Conservation (phyloP, 2,329 filamentous ascomycete species). For the Arthrobotrys conoides region DNA sequence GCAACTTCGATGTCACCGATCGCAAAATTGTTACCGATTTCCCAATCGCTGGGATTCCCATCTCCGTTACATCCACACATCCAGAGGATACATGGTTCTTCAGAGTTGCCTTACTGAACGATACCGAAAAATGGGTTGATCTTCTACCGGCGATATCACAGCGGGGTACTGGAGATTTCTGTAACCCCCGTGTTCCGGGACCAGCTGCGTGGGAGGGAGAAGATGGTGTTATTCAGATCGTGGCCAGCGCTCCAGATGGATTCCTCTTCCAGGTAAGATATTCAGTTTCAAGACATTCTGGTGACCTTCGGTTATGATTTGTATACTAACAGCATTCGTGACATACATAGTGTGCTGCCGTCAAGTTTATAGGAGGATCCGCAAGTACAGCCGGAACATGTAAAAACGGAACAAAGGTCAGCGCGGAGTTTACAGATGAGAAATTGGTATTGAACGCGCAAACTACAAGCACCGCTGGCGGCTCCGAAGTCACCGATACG, state of each 20-base stretch:
- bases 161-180: conserved; percentile 42
- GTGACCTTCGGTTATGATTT: too few species aligned
- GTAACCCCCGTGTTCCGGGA: conserved; percentile 26
- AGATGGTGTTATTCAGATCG: conserved; percentile 52
- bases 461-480: conserved; percentile 18
- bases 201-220: conserved; percentile 48
- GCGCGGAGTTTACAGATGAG: conserved; percentile 9
- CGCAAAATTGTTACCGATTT: conserved; percentile 49
- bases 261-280: conserved; percentile 53
- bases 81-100: conserved; percentile 49
- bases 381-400: conserved; percentile 23
- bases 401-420: conserved; percentile 34
- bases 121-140: conserved; percentile 52
- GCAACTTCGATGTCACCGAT: conserved; percentile 28
- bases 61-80: conserved; percentile 53
- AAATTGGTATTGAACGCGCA: conserved; percentile 39
- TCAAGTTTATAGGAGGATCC: conserved; percentile 38
- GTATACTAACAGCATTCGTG: conserved; percentile 4
- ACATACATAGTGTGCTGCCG: conserved; percentile 42
- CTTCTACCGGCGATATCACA: conserved; percentile 30
- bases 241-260: conserved; percentile 45
- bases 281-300: too few species aligned
- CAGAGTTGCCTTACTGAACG: conserved; percentile 42
- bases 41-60: conserved; percentile 42
- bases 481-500: conserved; percentile 17